phyloP scores from a whole-genome alignment of 73 alveolate species.

The Uronychia setigera region DNA sequence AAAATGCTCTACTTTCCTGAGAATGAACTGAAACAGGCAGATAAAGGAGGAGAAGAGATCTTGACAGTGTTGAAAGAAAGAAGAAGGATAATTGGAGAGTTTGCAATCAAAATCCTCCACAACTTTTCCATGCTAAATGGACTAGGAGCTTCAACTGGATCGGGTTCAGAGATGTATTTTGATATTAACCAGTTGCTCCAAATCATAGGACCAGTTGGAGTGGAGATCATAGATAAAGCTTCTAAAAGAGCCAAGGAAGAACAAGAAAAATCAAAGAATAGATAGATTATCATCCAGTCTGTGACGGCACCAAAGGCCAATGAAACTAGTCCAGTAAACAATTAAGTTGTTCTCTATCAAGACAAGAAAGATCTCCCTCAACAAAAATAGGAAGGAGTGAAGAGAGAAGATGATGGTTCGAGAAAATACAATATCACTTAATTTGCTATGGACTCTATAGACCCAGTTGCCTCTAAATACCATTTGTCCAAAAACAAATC shows the following conservation, averaged over 20 bases:
- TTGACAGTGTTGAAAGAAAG: neutral
- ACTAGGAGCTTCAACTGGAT: neutral
- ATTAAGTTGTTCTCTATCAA: neutral
- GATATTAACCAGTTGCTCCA: neutral
- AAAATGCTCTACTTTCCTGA: neutral
- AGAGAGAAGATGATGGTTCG: neutral
- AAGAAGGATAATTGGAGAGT: neutral
- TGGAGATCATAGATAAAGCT: neutral
- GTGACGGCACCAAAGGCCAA: neutral
- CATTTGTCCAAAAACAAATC: neutral
- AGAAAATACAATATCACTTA: neutral
- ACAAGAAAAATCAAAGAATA: neutral
- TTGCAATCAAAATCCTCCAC: conserved; percentile 1
- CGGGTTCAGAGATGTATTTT: neutral
- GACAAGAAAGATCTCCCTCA: neutral
- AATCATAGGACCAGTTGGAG: neutral
- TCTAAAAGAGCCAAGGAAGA: neutral
- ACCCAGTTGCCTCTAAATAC: neutral
- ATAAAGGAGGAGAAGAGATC: neutral
- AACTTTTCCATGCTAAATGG: conserved; percentile 4
- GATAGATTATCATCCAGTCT: neutral
- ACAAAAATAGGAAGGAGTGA: neutral
- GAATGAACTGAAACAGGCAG: neutral
- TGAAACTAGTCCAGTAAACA: neutral
- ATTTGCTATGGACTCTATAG: neutral